A percentile compares a stretch with the other conserved stretches of the same genome.
These are phyloP conservation scores for Russula lepida DNA, from an alignment of 768 basidiomycete species.

Conservation along the genomic window DNA sequence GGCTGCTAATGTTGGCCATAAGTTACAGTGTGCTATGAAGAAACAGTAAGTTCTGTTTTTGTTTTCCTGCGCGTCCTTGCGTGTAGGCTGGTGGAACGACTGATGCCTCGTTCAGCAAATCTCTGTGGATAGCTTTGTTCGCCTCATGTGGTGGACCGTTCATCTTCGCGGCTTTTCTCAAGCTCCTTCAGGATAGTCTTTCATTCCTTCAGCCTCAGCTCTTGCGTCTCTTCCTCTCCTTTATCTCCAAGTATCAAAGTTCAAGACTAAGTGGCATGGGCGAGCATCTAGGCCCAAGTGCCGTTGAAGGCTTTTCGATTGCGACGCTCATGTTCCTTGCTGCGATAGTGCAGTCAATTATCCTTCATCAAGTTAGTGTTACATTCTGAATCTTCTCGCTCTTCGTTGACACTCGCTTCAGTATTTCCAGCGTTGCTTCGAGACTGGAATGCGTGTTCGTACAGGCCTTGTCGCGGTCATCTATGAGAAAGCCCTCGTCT, in stretches of 20 bases:
- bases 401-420: conserved; percentile 25
- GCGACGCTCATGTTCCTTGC: conserved; percentile 73
- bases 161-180: conserved; percentile 50
- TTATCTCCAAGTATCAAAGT: conserved; percentile 70
- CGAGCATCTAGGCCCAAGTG: conserved; percentile 27
- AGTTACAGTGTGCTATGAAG: conserved; percentile 52
- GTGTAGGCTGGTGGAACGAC: background rate
- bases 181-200: conserved; percentile 71
- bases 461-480: conserved; percentile 81
- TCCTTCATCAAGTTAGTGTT: conserved; percentile 62
- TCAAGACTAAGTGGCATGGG: conserved; percentile 31
- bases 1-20: conserved; percentile 55
- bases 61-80: background rate
- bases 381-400: too few species aligned
- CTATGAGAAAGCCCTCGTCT: conserved; percentile 76
- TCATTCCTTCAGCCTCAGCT: conserved; percentile 85
- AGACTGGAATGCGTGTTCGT: conserved; percentile 90
- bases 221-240: conserved; percentile 67
- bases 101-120: conserved; percentile 34
- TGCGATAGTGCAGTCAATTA: conserved; percentile 68
- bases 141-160: conserved; percentile 76
- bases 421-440: conserved; percentile 81
- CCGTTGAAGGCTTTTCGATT: conserved; percentile 65
- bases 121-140: conserved; percentile 66
- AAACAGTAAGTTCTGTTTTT: conserved; percentile 42